These are phyloP conservation scores for Terfezia claveryi DNA, from an alignment of 495 filamentous ascomycete genomes.

Conservation along the genomic window DNA sequence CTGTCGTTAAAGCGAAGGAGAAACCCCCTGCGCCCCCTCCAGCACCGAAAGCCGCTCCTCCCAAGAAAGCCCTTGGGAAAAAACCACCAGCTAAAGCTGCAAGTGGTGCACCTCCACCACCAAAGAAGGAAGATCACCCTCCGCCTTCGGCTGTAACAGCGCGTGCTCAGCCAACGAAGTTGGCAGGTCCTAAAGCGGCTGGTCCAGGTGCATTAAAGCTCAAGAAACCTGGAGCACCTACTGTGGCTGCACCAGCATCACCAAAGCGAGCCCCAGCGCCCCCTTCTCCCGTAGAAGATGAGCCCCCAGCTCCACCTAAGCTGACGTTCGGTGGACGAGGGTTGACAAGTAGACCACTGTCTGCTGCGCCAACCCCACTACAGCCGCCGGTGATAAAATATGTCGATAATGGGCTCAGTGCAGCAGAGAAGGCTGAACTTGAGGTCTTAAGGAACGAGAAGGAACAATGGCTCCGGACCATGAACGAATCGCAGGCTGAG, in stretches of 20 bases:
- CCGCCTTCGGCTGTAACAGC: conserved; percentile 27
- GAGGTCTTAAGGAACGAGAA: conserved; percentile 70
- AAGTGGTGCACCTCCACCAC: conserved; percentile 20
- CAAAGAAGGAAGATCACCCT: conserved; percentile 23
- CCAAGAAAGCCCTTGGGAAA: conserved; percentile 29
- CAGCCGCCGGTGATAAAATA: conserved; percentile 11
- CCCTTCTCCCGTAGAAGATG: conserved; percentile 27
- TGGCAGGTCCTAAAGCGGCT: conserved; percentile 40
- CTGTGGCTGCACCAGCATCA: conserved; percentile 24
- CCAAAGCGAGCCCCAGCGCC: conserved; percentile 26
- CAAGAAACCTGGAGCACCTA: conserved; percentile 31
- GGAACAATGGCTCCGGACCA: conserved; percentile 45
- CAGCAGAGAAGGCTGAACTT: conserved; percentile 66
- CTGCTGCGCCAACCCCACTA: conserved; percentile 21
- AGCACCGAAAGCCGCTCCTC: conserved; percentile 34
- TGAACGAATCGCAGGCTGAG: conserved; percentile 47
- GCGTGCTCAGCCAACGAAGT: conserved; percentile 38
- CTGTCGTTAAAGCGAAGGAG: conserved; percentile 90
- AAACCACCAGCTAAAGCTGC: conserved; percentile 28
- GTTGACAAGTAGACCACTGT: conserved; percentile 61
- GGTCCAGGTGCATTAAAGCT: conserved; percentile 47
- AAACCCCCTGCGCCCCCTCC: conserved; percentile 70
- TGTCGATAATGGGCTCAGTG: conserved; percentile 33
- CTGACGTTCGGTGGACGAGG: conserved; percentile 52
- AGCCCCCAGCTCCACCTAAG: conserved; percentile 36